Evolutionary conservation across 2,329 filamentous ascomycete species (phyloP).

Genomic region (Alternaria brassicae): DNA sequence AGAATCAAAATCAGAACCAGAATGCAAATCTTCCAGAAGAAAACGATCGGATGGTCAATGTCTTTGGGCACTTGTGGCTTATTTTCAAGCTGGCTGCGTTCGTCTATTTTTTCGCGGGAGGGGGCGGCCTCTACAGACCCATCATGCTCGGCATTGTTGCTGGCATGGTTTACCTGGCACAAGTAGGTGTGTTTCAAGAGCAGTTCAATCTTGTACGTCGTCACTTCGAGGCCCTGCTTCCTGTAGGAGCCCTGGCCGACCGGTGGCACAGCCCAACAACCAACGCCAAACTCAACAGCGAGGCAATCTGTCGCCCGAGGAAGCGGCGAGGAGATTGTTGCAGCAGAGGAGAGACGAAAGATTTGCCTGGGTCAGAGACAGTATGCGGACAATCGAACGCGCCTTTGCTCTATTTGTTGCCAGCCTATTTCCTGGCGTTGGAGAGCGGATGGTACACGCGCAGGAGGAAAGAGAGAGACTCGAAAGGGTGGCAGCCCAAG

Average conservation of each 20-base stretch:
- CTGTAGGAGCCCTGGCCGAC: slow-evolving; percentile 30
- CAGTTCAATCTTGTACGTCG: slow-evolving; percentile 48
- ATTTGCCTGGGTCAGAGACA: slow-evolving; percentile 41
- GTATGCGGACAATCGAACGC: slow-evolving; percentile 59
- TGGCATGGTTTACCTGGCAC: slow-evolving; percentile 51
- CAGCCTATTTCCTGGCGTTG: slow-evolving; percentile 67
- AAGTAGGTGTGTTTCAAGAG: slow-evolving; percentile 52
- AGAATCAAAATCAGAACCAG: slow-evolving; percentile 18
- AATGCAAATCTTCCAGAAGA: slow-evolving; percentile 24
- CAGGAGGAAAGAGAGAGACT: slow-evolving; percentile 56
- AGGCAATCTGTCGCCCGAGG: slow-evolving; percentile 49
- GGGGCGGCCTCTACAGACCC: slow-evolving; percentile 52
- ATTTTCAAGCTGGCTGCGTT: slow-evolving; percentile 65
- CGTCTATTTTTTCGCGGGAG: slow-evolving; percentile 63
- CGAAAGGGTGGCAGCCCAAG: slow-evolving; percentile 41
- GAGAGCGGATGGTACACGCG: slow-evolving; percentile 66
- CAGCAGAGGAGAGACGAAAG: slow-evolving; percentile 43
- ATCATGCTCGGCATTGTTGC: slow-evolving; percentile 52
- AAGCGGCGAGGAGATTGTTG: slow-evolving; percentile 52
- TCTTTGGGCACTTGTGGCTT: slow-evolving; percentile 60
- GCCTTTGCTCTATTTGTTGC: slow-evolving; percentile 68
- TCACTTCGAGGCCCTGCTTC: slow-evolving; percentile 56
- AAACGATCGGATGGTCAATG: slow-evolving; percentile 35
- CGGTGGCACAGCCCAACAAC: slow-evolving; percentile 19
- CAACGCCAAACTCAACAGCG: slow-evolving; percentile 12